Evolutionary conservation across 306 rosid species (phyloP).

Genomic region (Fagus sylvatica): DNA sequence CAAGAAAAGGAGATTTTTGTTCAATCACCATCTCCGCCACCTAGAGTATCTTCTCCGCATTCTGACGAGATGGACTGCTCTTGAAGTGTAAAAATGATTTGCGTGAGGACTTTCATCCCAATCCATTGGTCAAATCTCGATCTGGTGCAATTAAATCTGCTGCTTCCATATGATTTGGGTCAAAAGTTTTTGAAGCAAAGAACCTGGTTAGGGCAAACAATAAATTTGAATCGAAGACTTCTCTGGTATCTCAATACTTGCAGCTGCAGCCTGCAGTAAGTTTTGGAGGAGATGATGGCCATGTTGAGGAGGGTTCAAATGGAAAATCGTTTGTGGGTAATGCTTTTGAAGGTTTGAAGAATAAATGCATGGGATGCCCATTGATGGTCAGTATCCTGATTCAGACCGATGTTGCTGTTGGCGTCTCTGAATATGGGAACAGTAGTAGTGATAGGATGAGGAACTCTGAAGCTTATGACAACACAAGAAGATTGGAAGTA

Average conservation of each 20-base stretch:
- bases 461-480: not conserved
- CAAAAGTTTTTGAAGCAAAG: not conserved
- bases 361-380: not conserved
- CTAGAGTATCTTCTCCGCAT: not conserved
- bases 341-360: not conserved
- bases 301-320: not conserved
- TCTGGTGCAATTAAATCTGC: not conserved
- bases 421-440: not conserved
- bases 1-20: conserved; percentile 10
- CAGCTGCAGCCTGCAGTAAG: conserved; percentile 6
- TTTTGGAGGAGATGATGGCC: not conserved
- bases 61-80: not conserved
- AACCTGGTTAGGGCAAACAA: not conserved
- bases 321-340: not conserved
- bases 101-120: not conserved
- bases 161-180: not conserved
- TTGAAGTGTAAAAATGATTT: not conserved
- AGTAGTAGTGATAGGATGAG: not conserved
- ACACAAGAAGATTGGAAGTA: not conserved
- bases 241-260: conserved; percentile 9
- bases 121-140: not conserved
- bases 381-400: not conserved
- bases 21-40: conserved; percentile 2
- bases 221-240: not conserved
- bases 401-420: not conserved